Conservation (phyloP, 306 rosid genomes). For the Ammopiptanthus mongolicus region DNA sequence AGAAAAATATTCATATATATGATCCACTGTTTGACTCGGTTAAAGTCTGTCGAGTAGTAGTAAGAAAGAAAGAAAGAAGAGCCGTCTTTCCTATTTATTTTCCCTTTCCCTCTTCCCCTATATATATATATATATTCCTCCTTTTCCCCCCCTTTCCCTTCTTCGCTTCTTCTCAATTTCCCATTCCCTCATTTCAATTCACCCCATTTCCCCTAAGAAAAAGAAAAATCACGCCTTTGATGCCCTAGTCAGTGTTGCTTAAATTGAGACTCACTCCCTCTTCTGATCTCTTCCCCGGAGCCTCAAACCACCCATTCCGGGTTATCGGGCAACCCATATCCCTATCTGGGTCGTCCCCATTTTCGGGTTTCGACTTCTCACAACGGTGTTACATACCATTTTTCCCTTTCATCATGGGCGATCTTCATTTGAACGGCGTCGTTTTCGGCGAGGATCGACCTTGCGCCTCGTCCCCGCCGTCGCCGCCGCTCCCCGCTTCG, state of each 20-base stretch:
- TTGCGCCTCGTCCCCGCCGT: slow-evolving; percentile 32
- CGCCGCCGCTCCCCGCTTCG: slow-evolving; percentile 33
- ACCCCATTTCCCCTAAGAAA: not conserved
- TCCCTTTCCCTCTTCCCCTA: not conserved
- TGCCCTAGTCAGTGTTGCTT: not conserved
- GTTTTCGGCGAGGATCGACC: slow-evolving; percentile 46
- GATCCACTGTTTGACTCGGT: slow-evolving; percentile 13
- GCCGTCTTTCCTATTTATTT: not conserved
- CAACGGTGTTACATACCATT: not conserved
- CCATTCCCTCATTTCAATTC: too few species aligned
- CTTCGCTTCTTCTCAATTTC: not conserved
- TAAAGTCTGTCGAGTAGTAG: not conserved
- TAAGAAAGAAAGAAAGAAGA: not conserved
- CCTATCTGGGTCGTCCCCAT: not conserved
- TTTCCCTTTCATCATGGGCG: slow-evolving; percentile 31
- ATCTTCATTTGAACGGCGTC: slow-evolving; percentile 42
- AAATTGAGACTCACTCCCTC: not conserved
- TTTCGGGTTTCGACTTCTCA: not conserved
- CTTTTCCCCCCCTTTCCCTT: not conserved
- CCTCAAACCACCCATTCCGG: not conserved
- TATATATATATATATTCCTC: too few species aligned
- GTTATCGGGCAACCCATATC: not conserved
- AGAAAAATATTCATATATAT: too few species aligned
- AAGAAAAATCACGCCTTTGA: not conserved
- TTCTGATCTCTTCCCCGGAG: slow-evolving; percentile 6